Percentiles rank a stretch among this genome's conserved stretches.
Conservation (phyloP, 1,284 basidiomycete species). For the Ceratobasidium sp. region DNA sequence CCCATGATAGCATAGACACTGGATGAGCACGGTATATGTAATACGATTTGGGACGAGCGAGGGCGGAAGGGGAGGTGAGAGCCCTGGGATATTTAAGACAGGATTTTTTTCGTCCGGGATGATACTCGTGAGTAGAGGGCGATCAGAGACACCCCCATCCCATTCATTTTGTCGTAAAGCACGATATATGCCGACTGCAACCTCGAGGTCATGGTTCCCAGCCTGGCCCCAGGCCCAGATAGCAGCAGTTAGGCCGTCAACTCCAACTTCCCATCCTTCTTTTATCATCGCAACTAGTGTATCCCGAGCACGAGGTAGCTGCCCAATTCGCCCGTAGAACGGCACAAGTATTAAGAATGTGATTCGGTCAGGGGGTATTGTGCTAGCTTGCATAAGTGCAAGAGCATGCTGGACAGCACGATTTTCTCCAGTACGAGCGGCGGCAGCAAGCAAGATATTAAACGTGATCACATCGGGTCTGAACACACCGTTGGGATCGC, state of each 20-base stretch:
- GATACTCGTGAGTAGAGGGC: conserved; percentile 3
- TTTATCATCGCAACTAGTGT: conserved; percentile 68
- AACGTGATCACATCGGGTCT: conserved; percentile 71
- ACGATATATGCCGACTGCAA: conserved; percentile 73
- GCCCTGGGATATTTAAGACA: conserved; percentile 43
- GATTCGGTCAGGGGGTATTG: conserved; percentile 69
- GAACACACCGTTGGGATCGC: conserved; percentile 28
- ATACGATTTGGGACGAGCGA: conserved; percentile 70
- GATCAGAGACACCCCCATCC: conserved; percentile 56
- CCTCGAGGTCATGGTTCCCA: conserved; percentile 66
- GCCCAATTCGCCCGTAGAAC: conserved; percentile 66
- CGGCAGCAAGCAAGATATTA: conserved; percentile 75
- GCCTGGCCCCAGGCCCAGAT: conserved; percentile 72
- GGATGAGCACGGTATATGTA: conserved; percentile 79
- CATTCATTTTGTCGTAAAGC: conserved; percentile 68
- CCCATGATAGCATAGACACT: conserved; percentile 77
- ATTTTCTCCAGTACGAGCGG: conserved; percentile 66
- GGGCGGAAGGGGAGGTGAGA: conserved; percentile 56
- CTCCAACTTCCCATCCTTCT: conserved; percentile 67
- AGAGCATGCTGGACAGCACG: conserved; percentile 67
- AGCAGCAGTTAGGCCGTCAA: conserved; percentile 76
- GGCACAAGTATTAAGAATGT: conserved; percentile 72
- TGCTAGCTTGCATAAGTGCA: conserved; percentile 64
- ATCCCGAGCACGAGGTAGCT: conserved; percentile 68
- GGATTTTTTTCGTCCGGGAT: conserved; percentile 39